These are phyloP conservation scores for Camellia oleifera DNA, from an alignment of 179 eudicot genomes.

Conservation along the genomic window DNA sequence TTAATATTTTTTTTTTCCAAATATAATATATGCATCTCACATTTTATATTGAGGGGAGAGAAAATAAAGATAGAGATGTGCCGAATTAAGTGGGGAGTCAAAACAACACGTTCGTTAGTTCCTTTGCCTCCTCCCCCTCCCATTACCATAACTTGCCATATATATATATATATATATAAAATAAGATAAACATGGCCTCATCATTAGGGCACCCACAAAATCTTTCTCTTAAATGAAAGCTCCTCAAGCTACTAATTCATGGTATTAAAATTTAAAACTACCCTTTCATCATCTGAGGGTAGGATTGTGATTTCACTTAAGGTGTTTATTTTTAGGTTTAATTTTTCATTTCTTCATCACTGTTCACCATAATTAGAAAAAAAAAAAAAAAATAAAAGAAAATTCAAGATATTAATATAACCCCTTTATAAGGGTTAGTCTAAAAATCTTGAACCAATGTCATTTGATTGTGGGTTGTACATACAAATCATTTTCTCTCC, in stretches of 20 bases:
- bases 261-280: conserved; percentile 10
- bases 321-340: background rate
- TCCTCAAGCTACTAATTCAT: too few relatives aligned
- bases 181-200: background rate
- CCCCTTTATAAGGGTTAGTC: conserved; percentile 9
- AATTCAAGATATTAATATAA: too few relatives aligned
- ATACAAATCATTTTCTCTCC: conserved; percentile 9
- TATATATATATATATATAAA: background rate
- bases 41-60: background rate
- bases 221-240: background rate
- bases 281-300: conserved; percentile 18
- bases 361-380: conserved; percentile 2
- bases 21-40: background rate
- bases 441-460: background rate
- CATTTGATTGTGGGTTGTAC: background rate
- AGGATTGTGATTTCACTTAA: background rate
- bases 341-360: background rate
- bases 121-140: conserved; percentile 7
- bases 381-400: background rate
- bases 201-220: background rate
- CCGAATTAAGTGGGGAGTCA: conserved; percentile 21
- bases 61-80: background rate
- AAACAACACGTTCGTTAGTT: conserved; percentile 30
- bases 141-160: background rate
- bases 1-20: too few relatives aligned